Conservation (phyloP, 345 rosid species). For the Eucalyptus pumila region DNA sequence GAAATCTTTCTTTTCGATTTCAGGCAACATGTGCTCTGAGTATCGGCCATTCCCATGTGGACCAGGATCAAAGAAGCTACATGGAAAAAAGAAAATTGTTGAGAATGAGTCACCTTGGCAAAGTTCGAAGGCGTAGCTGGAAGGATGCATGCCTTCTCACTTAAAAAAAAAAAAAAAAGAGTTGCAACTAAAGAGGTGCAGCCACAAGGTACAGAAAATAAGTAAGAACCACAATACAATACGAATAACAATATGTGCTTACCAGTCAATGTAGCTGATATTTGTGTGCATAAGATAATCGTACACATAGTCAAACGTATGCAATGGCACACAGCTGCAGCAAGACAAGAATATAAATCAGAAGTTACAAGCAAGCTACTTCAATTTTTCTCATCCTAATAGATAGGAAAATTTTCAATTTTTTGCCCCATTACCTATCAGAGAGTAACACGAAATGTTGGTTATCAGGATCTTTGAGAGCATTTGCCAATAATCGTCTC, state of each 20-base stretch:
- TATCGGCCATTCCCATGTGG: constrained; percentile 99
- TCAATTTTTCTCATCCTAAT: not conserved
- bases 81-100: constrained; percentile 1
- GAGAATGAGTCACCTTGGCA: not conserved
- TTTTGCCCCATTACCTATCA: constrained; percentile 46
- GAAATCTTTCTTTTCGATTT: constrained; percentile 76
- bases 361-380: not conserved
- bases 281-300: constrained; percentile 76
- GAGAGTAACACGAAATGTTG: constrained; percentile 96
- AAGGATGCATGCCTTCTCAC: not conserved
- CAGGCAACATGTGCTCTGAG: constrained; percentile 95
- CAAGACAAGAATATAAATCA: not conserved
- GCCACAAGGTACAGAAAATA: not conserved
- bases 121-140: not conserved
- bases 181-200: not conserved
- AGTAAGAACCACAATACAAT: not conserved
- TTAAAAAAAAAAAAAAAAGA: not conserved
- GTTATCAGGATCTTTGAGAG: constrained; percentile 84
- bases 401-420: not conserved
- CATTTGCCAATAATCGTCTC: constrained; percentile 75
- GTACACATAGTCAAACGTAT: constrained; percentile 75
- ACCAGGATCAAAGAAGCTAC: constrained; percentile 92
- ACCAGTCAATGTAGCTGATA: constrained; percentile 91
- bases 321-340: constrained; percentile 91
- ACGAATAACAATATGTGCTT: not conserved